Conservation (phyloP, 331 rosid species). For the Malus hybrid region DNA sequence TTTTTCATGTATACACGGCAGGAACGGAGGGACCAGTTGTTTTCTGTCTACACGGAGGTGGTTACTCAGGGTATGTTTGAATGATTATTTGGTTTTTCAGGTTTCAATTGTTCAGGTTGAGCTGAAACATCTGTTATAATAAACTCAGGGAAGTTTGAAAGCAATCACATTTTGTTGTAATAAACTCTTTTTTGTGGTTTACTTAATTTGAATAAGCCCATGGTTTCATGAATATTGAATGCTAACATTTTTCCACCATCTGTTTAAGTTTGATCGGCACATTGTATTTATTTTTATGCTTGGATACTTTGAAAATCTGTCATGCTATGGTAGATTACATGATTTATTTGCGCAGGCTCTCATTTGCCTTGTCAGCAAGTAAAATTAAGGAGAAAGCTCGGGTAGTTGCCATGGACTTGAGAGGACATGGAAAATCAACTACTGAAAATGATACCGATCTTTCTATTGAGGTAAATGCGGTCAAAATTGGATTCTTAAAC, state of each 20-base stretch:
- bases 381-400: conserved; percentile 75
- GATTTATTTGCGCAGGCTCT: conserved; percentile 48
- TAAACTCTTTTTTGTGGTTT: background rate
- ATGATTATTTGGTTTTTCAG: background rate
- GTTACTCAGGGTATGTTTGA: conserved; percentile 76
- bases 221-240: background rate
- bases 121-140: background rate
- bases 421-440: conserved; percentile 90
- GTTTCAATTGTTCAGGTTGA: background rate
- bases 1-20: conserved; percentile 85
- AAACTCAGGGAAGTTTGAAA: background rate
- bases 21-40: conserved; percentile 97
- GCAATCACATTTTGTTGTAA: background rate
- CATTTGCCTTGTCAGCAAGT: conserved; percentile 71
- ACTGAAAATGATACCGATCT: conserved; percentile 76
- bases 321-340: background rate
- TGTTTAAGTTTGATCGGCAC: background rate
- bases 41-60: conserved; percentile 94
- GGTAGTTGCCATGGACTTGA: conserved; percentile 84
- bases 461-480: conserved; percentile 60
- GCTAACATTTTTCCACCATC: background rate
- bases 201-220: background rate
- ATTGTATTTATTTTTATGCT: background rate
- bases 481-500: background rate
- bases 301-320: background rate